Conservation (phyloP, 2,329 filamentous ascomycete genomes). For the Fusarium dimerum region DNA sequence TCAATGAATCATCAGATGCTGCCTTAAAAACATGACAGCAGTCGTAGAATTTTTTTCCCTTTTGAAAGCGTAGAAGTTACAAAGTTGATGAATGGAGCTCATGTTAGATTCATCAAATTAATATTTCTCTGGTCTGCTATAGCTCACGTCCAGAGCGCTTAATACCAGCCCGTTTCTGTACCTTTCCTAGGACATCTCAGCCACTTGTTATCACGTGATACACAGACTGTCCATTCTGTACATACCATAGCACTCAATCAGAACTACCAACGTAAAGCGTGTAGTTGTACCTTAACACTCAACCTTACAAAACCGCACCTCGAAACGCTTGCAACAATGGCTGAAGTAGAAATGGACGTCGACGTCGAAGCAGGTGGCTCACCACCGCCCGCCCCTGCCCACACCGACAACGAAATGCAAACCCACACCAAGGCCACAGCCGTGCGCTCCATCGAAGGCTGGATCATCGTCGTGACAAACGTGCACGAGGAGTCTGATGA, state of each 20-base stretch:
- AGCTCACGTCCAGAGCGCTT: too few relatives aligned
- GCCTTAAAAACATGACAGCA: background rate
- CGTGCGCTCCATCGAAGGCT: slow-evolving; percentile 84
- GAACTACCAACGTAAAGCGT: too few relatives aligned
- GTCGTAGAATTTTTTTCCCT: background rate
- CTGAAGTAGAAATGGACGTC: slow-evolving; percentile 61
- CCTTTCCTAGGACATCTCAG: too few relatives aligned
- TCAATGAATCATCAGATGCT: background rate
- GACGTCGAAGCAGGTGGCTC: slow-evolving; percentile 43
- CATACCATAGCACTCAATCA: too few relatives aligned
- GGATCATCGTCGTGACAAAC: slow-evolving; percentile 86
- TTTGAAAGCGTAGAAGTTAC: background rate
- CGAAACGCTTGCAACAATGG: slow-evolving; percentile 38
- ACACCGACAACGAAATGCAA: slow-evolving; percentile 65
- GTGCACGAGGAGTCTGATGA: slow-evolving; percentile 86
- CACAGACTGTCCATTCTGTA: too few relatives aligned
- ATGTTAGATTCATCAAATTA: too few relatives aligned
- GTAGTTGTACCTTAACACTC: too few relatives aligned
- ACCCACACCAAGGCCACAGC: slow-evolving; percentile 75
- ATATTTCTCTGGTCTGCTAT: too few relatives aligned
- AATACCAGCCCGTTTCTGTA: too few relatives aligned
- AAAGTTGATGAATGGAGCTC: too few relatives aligned
- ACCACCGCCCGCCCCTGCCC: slow-evolving; percentile 41
- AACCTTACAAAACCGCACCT: background rate
- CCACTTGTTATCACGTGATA: too few relatives aligned